Evolutionary conservation across 2,329 filamentous ascomycete species (phyloP).

Genomic region (Aspergillaceae sp.): DNA sequence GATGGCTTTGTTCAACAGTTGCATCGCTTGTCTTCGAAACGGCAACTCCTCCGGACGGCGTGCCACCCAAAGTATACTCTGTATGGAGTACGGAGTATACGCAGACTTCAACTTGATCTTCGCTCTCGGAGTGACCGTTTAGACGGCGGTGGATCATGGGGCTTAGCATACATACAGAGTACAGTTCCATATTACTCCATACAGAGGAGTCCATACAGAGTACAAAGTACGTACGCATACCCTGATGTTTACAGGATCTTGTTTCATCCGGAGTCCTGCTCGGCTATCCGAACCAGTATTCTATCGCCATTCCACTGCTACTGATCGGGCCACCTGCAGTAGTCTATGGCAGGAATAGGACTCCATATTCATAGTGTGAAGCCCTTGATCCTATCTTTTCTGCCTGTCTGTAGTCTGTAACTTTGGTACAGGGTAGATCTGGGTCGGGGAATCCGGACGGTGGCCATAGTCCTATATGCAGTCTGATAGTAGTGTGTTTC

Average conservation of each 20-base stretch:
- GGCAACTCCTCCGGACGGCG: not conserved
- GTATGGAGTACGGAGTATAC: not conserved
- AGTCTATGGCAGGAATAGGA: too few relatives aligned
- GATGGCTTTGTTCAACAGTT: too few relatives aligned
- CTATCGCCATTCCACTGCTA: not conserved
- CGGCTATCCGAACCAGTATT: not conserved
- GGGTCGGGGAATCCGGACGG: not conserved
- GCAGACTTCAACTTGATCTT: not conserved
- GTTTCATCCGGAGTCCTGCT: not conserved
- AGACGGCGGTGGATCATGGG: not conserved
- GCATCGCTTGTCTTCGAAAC: not conserved
- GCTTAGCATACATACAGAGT: not conserved
- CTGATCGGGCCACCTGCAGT: not conserved
- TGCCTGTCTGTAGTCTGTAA: not conserved
- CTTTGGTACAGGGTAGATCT: not conserved
- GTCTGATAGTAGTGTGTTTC: not conserved
- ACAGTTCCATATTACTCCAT: not conserved
- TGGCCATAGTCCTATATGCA: not conserved
- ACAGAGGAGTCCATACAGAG: not conserved
- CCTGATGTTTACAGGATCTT: not conserved
- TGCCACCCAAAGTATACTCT: not conserved
- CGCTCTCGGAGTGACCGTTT: not conserved
- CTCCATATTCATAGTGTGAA: too few relatives aligned
- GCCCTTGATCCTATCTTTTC: not conserved
- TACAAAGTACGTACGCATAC: too few relatives aligned